Base-by-base conservation (phyloP, 1,139 yeast genomes). In the Taphrina deformans region DNA sequence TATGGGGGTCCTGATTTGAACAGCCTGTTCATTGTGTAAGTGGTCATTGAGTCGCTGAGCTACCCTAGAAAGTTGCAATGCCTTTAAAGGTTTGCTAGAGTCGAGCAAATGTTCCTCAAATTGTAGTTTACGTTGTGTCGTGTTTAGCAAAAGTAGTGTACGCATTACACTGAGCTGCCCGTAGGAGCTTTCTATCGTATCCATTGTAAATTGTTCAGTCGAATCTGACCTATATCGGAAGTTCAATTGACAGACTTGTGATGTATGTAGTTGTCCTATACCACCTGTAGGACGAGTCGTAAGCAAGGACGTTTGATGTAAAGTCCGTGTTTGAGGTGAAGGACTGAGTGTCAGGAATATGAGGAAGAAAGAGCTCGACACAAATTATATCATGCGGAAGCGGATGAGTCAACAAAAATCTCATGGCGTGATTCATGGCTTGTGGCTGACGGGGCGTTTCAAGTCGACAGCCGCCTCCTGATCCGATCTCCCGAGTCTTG, bases 51-150 rank as follows among this genome's bases (percentile, higher is more conserved):
- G 63, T 10, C 40, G 4, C 14, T 24, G 56, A 14, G 63, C 63
- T 6, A 59, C 40, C 10, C 26, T n/a, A 4, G 51, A 23, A 16
- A 59, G 41, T n/a, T 50, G 55, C 5, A 59, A 29, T n/a, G 55
- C 55, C 41, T 41, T 59, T 40, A 59, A 51, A 14, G 63, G 63
- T 27, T 31, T 48, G 56, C 56, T 59, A 12, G 63, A 59, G 21
- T 59, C 63, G n/a, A 26, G 21, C 14, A 59, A 50, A 44, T 40
- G 35, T 29, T 59, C 63, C n/a, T 59, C 63, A 24, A 38, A 27
- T 6, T 50, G 45, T 27, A 59, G 29, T 26, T 59, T 59, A 12
- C 56, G 35, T 24, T 50, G 56, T n/a, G 63, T 59, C 7, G 63
- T 21, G 26, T 52, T 59, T 16, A 59, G 51, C 23, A 59, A 31